Evolutionary conservation across 2,329 filamentous ascomycete genomes (phyloP).

Genomic region (Paraphaeosphaeria minitans): DNA sequence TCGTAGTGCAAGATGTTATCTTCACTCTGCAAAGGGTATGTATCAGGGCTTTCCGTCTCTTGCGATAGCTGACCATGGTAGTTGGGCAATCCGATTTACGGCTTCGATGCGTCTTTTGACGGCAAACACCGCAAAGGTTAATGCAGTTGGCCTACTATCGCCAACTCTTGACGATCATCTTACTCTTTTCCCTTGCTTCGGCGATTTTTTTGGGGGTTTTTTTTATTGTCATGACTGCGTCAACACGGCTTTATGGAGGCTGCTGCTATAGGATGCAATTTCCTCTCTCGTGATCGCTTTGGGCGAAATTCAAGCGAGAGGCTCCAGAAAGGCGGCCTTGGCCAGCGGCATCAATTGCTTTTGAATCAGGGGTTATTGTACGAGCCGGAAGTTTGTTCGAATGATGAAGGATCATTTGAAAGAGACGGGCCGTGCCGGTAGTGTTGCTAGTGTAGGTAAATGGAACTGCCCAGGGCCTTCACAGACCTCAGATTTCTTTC

Average conservation of each 20-base stretch:
- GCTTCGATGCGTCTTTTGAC: slow-evolving; percentile 28
- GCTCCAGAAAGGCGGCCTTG: neutral
- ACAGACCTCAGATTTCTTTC: neutral
- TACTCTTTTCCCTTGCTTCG: neutral
- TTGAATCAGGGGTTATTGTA: neutral
- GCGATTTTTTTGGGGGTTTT: neutral
- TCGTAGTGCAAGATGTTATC: slow-evolving; percentile 37
- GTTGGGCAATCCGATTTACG: slow-evolving; percentile 32
- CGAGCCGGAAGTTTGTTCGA: neutral
- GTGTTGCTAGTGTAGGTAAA: neutral
- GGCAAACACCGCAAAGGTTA: neutral
- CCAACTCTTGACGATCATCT: neutral
- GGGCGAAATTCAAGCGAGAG: neutral
- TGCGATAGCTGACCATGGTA: slow-evolving; percentile 8
- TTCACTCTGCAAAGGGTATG: slow-evolving; percentile 39
- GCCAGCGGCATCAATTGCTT: neutral
- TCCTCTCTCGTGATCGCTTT: neutral
- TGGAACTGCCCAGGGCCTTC: neutral
- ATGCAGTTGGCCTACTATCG: neutral
- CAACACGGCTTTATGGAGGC: neutral
- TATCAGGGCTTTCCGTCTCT: neutral
- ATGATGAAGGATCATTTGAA: neutral
- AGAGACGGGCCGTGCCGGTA: neutral
- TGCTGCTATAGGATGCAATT: neutral
- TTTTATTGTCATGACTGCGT: too few species aligned